These are phyloP conservation scores for Paramecium sexaurelia DNA, from an alignment of 73 alveolate genomes.

Conservation along the genomic window DNA sequence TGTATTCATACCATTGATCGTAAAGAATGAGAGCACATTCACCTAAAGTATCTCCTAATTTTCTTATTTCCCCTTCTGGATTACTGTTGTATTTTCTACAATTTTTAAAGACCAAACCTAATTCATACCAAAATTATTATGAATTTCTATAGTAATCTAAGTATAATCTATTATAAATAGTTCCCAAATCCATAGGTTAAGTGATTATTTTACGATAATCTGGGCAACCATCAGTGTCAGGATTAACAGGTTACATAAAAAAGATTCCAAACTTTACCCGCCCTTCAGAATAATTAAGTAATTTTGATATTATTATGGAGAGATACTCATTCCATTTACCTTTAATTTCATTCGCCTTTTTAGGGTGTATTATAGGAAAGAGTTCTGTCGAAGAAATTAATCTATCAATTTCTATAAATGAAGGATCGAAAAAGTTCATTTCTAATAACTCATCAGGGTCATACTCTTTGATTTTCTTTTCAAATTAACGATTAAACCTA, in stretches of 20 bases:
- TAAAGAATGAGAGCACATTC: constrained; percentile 76
- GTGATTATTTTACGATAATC: constrained; percentile 74
- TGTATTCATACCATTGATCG: constrained; percentile 68
- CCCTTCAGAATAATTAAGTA: constrained; percentile 56
- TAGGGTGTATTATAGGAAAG: constrained; percentile 89
- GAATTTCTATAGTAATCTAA: constrained; percentile 75
- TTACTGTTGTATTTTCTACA: constrained; percentile 75
- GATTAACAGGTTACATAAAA: constrained; percentile 81
- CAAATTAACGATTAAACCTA: constrained; percentile 53
- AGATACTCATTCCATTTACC: constrained; percentile 76
- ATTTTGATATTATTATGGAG: not conserved
- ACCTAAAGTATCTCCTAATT: constrained; percentile 79
- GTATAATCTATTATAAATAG: constrained; percentile 78
- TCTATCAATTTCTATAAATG: constrained; percentile 65
- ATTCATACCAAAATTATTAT: constrained; percentile 82
- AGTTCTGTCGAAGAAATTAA: constrained; percentile 66
- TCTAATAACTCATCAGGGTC: constrained; percentile 52
- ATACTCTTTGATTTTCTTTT: constrained; percentile 51
- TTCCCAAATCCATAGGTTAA: constrained; percentile 83
- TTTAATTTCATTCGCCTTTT: constrained; percentile 77
- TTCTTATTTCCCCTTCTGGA: constrained; percentile 70
- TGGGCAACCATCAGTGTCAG: constrained; percentile 72
- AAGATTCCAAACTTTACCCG: constrained; percentile 74
- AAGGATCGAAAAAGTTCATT: constrained; percentile 57
- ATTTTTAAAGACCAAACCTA: constrained; percentile 85